Evolutionary conservation across 2,329 filamentous ascomycete species (phyloP), one percentile per base, ranked within the genome.

Genomic region (Claviceps sorghi): DNA sequence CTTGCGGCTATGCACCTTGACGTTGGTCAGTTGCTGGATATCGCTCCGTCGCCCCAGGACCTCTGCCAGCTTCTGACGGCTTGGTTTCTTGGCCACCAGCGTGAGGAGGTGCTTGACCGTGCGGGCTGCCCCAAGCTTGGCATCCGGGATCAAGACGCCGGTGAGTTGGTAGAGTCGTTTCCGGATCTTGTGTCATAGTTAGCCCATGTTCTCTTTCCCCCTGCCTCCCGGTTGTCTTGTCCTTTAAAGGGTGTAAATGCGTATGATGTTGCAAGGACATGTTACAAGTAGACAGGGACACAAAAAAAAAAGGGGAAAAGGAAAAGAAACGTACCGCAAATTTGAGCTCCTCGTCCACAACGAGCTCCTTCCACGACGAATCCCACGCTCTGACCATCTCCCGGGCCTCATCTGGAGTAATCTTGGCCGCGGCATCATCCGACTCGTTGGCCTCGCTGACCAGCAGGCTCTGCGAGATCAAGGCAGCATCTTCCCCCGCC

Each of bases 81-180:
- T 80, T 32, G 77, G 73, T 29, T 74, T 72, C 56, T 70, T 74
- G 54, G 72, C 62, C 2, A 84, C 67, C 46, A 78, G 66, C 29
- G 71, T 68, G 43, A 86, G 66, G 50, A 87, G 66, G 30, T 74
- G 66, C 52, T 72, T 70, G 40, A 80, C 72, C 9, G 75, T 82
- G 50, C 66, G 67, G 55, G 80, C 72, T 45, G 72, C 70, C 49
- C 72, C 69, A 55, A 94, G 76, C 58, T 78, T 76, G 47, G 79
- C 72, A 67, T 96, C 91, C 17, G 85, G 74, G 58, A 95, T 73
- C 54, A 80, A 78, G 55, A 82, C 79, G 55, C 88, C 87, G n/a
- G 84, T 90, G 55, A 95, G 74, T 65, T 93, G 86, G 65, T 84
- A 80, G 55, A 89, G 72, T 54, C 88, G 83, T 70, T 95, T 95